These are phyloP conservation scores for Physaria fendleri DNA, from an alignment of 345 rosid species.

Conservation along the genomic window DNA sequence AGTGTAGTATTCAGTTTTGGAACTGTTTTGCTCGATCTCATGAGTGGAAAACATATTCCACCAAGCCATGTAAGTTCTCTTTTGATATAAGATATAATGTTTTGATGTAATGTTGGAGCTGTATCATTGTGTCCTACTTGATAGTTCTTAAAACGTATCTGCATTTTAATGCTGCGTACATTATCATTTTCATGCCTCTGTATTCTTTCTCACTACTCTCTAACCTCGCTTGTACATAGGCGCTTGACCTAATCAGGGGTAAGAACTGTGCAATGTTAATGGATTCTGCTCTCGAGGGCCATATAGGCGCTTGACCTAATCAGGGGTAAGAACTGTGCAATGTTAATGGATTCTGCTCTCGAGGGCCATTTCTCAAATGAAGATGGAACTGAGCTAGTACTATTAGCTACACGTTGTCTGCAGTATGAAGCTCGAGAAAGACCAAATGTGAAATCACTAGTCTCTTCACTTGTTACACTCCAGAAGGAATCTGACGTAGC, in stretches of 20 bases:
- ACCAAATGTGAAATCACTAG: constrained; percentile 85
- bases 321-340: constrained; percentile 75
- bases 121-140: neutral
- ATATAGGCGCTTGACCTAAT: constrained; percentile 95
- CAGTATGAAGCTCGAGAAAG: constrained; percentile 98
- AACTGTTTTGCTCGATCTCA: constrained; percentile 86
- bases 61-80: constrained; percentile 79
- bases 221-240: constrained; percentile 43
- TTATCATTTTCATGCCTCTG: constrained; percentile 2
- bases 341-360: constrained; percentile 94
- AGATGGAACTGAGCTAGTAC: constrained; percentile 86
- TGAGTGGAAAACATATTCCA: constrained; percentile 97
- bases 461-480: constrained; percentile 61
- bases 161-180: neutral
- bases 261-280: constrained; percentile 87
- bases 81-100: neutral
- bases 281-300: constrained; percentile 95
- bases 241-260: constrained; percentile 86
- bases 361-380: constrained; percentile 91
- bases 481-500: constrained; percentile 75
- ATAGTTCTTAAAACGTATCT: neutral
- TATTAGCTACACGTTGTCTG: constrained; percentile 85
- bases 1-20: constrained; percentile 98
- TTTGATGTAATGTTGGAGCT: neutral
- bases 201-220: neutral